These are phyloP conservation scores for Scheffersomyces segobiensis DNA, from an alignment of 1,139 yeast species.

Conservation along the genomic window DNA sequence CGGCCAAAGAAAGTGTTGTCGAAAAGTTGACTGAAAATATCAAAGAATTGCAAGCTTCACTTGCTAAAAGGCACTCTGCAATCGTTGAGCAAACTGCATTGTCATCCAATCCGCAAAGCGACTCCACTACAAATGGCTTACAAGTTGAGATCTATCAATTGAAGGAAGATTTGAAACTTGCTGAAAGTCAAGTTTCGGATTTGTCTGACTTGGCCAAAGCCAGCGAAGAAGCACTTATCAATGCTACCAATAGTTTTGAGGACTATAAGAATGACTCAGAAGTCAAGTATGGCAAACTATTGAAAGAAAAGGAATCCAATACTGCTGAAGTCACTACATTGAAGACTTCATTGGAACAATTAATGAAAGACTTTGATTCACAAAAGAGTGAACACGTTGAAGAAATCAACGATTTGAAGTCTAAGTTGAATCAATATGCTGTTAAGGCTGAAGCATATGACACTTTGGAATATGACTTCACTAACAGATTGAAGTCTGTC, in stretches of 20 bases:
- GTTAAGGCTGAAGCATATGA: conserved; percentile 39
- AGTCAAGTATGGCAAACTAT: conserved; percentile 19
- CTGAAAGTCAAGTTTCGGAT: conserved; percentile 42
- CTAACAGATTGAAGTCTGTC: conserved; percentile 29
- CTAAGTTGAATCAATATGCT: conserved; percentile 20
- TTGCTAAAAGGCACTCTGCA: conserved; percentile 5
- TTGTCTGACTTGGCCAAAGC: conserved; percentile 40
- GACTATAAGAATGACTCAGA: conserved; percentile 30
- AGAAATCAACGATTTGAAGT: conserved; percentile 24
- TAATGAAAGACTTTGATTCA: conserved; percentile 17
- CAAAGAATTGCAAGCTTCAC: conserved; percentile 13
- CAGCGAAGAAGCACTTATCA: conserved; percentile 42
- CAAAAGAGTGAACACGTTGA: conserved; percentile 13
- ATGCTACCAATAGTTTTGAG: conserved; percentile 41
- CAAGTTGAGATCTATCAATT: conserved; percentile 33
- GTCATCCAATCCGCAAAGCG: neutral
- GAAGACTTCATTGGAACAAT: conserved; percentile 12
- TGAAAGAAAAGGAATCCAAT: conserved; percentile 23
- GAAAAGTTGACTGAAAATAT: conserved; percentile 28
- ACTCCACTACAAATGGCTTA: conserved; percentile 10
- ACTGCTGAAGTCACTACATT: conserved; percentile 20
- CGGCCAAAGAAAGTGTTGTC: conserved; percentile 29
- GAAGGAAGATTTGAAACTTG: conserved; percentile 35
- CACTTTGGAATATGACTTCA: conserved; percentile 33
- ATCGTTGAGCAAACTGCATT: neutral